Evolutionary conservation across 2,329 filamentous ascomycete genomes (phyloP).

Genomic region (Colletotrichum noveboracense): DNA sequence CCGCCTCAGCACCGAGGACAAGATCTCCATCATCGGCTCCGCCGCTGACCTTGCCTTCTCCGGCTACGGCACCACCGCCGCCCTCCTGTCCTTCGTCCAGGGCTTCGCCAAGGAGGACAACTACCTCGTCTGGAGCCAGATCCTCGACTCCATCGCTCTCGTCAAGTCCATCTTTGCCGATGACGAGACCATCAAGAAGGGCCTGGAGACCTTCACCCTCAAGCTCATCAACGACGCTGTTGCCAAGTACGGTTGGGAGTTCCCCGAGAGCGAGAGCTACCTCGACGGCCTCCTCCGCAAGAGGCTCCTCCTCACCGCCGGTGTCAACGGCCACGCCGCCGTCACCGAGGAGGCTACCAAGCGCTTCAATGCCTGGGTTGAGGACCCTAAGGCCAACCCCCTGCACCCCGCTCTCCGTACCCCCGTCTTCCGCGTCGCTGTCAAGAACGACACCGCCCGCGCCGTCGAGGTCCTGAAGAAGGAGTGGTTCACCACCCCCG

Average conservation of each 20-base stretch:
- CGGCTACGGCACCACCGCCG: constrained; percentile 81
- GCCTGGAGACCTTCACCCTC: constrained; percentile 78
- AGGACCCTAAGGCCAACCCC: constrained; percentile 68
- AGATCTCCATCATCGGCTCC: constrained; percentile 90
- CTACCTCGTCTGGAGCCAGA: constrained; percentile 88
- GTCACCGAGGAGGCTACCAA: constrained; percentile 75
- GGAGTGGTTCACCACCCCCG: constrained; percentile 82
- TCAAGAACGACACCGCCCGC: constrained; percentile 72
- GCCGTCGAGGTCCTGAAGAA: constrained; percentile 79
- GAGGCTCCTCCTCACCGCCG: constrained; percentile 77
- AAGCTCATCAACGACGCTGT: constrained; percentile 78
- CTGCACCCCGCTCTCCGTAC: constrained; percentile 84
- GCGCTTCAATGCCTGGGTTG: constrained; percentile 81
- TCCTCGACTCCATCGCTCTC: constrained; percentile 76
- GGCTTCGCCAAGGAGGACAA: constrained; percentile 84
- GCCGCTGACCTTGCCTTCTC: constrained; percentile 88
- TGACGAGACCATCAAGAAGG: constrained; percentile 73
- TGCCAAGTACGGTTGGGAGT: constrained; percentile 86
- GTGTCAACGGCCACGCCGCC: constrained; percentile 74
- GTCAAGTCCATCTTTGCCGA: constrained; percentile 87
- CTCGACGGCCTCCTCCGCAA: constrained; percentile 83
- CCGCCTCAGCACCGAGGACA: constrained; percentile 82
- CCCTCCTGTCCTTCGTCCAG: constrained; percentile 82
- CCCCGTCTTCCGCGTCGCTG: constrained; percentile 79
- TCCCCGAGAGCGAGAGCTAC: constrained; percentile 78